Evolutionary conservation across 257 asterid species (phyloP).

Genomic region (Striga asiatica): DNA sequence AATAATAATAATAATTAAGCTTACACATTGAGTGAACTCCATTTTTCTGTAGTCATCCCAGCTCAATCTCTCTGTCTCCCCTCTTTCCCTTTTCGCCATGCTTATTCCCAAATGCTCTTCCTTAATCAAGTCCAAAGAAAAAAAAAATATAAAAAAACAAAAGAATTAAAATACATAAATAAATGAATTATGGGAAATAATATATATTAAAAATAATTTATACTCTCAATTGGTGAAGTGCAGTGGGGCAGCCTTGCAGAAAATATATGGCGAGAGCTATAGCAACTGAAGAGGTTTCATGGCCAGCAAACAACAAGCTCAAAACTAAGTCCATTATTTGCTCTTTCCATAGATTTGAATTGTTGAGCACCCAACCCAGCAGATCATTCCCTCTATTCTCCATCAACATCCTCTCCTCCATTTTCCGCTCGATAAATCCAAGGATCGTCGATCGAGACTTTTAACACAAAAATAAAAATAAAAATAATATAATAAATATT

Average conservation of each 20-base stretch:
- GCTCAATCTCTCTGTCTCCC: conserved; percentile 35
- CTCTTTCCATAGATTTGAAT: conserved; percentile 68
- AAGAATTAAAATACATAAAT: neutral
- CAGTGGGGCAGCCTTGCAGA: conserved; percentile 56
- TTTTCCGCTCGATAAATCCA: conserved; percentile 50
- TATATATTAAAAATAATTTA: neutral
- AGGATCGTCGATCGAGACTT: conserved; percentile 85
- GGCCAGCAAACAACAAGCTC: conserved; percentile 83
- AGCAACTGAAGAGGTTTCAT: conserved; percentile 83
- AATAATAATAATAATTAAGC: conserved; percentile 9
- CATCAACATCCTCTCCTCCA: conserved; percentile 54
- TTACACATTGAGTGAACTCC: conserved; percentile 94
- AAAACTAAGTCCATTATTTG: conserved; percentile 75
- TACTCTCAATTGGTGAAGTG: conserved; percentile 33
- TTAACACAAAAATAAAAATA: neutral
- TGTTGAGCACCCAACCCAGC: conserved; percentile 75
- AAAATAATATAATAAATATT: neutral
- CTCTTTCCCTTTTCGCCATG: conserved; percentile 30
- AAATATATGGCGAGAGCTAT: conserved; percentile 72
- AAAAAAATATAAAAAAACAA: neutral
- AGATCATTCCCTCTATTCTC: conserved; percentile 36
- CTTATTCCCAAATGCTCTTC: conserved; percentile 55
- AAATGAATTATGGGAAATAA: neutral
- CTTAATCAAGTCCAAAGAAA: conserved; percentile 17
- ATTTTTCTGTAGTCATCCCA: conserved; percentile 93